A percentile compares a stretch with the other conserved stretches of the same genome.
Evolutionary conservation across 352 stramenopile genomes (phyloP).

Genomic region (Saprolegnia diclina): DNA sequence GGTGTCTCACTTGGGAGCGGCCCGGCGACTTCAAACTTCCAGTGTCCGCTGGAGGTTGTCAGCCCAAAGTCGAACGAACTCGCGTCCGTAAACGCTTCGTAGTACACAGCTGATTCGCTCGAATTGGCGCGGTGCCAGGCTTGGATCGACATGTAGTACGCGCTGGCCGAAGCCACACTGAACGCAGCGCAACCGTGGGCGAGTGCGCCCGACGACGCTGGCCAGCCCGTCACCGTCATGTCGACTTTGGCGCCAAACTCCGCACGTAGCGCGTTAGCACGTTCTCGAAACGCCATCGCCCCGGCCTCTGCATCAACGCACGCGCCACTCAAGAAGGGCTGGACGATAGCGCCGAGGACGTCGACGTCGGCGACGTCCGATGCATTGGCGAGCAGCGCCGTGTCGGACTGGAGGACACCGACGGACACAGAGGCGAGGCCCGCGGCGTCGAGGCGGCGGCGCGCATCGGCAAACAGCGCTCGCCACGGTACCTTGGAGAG

Average conservation of each 20-base stretch:
- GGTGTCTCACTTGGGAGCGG: no score
- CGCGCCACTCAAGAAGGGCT: not conserved
- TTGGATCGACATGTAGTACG: not conserved
- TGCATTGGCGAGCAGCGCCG: not conserved
- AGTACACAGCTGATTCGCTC: no score
- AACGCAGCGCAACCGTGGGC: not conserved
- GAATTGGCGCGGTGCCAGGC: no score
- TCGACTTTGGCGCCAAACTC: not conserved
- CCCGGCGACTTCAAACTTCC: no score
- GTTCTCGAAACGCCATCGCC: not conserved
- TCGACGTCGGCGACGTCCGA: not conserved
- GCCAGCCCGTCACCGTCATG: not conserved
- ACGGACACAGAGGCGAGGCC: not conserved
- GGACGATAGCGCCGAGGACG: not conserved
- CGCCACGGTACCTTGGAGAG: not conserved
- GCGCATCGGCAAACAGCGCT: not conserved
- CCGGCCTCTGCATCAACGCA: not conserved
- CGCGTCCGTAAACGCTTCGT: no score
- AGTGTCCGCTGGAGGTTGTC: no score
- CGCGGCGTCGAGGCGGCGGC: not conserved
- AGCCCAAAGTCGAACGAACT: no score
- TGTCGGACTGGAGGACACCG: not conserved
- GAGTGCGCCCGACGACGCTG: not conserved
- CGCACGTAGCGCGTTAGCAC: not conserved
- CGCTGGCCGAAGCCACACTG: not conserved